Evolutionary conservation across 2,329 filamentous ascomycete genomes (phyloP), one percentile per base, ranked within the genome.

Genomic region (Phaeosphaeriaceae sp.): DNA sequence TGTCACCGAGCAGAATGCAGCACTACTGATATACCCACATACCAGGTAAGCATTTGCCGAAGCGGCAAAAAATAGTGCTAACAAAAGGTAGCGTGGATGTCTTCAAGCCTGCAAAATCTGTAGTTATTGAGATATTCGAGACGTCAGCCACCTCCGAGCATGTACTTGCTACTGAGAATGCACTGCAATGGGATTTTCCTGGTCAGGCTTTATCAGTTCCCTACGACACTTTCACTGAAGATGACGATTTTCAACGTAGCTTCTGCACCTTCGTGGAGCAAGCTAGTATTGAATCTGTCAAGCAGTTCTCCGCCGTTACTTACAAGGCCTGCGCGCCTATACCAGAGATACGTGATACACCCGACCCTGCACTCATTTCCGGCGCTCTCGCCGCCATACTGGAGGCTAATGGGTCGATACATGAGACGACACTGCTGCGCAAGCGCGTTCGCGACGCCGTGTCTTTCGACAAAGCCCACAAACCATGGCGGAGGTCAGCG

Each of bases 391-490:
- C 89, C 75, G 82, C 86, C 0, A 69, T 91, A 0, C 72, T 91
- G 0, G 83, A 87, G 64, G 83, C 80, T 0, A 78, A 84, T 7
- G 88, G 88, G 0, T 54, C 67, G 0, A 62, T 76, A 0, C 57
- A 77, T 0, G 53, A 72, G 0, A 74, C 82, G 0, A 62, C 74
- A 0, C 22, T 78, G 0, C 68, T 89, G 1, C 77, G 77, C 0
- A 91, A 91, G 67, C 79, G 83, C 1, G 81, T 90, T 0, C 81
- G 86, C 0, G 89, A 91, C 50, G 87, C 89, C n/a, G 83, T 89
- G 0, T 81, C 80, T 13, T 82, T 85, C 69, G 68, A 75, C 0
- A 68, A 81, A 0, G 78, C 81, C 0, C 72, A 80, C 1, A 68
- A 79, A 0, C 88, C 88, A 0, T 91, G 89, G 88, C 80, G 89